Percentiles rank a stretch among this genome's conserved stretches.
phyloP scores from a whole-genome alignment of 371 early-diverging fungal genomes.

The Ordospora pajunii region DNA sequence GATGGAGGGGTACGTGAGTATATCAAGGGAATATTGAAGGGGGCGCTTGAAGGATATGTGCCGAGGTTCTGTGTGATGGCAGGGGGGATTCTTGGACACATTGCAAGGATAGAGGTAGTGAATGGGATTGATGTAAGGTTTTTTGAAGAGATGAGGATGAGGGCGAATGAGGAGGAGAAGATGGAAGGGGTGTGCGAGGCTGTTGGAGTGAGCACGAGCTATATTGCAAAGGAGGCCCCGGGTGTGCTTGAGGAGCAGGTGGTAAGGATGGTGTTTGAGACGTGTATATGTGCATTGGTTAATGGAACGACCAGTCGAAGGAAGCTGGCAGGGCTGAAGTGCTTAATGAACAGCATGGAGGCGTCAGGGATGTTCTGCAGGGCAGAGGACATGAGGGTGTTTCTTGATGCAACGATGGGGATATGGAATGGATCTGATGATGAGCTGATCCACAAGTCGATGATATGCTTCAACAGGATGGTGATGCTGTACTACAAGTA shows the following conservation, averaged over 20 bases:
- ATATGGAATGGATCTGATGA: slow-evolving; percentile 13
- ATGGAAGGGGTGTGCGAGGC: slow-evolving; percentile 22
- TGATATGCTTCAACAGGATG: slow-evolving; percentile 46
- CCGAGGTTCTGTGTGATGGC: neutral
- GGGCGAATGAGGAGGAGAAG: neutral
- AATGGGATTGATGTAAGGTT: neutral
- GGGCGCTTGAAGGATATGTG: neutral
- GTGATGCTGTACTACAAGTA: slow-evolving; percentile 36
- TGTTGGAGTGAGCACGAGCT: slow-evolving; percentile 4
- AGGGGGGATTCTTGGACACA: slow-evolving; percentile 15
- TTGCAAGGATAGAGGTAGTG: slow-evolving; percentile 44
- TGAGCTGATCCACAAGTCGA: slow-evolving; percentile 24
- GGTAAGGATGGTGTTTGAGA: slow-evolving; percentile 5
- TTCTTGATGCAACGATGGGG: slow-evolving; percentile 31
- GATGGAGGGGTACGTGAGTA: neutral
- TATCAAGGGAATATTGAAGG: neutral
- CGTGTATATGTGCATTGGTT: slow-evolving; percentile 7
- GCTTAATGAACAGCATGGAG: slow-evolving; percentile 22
- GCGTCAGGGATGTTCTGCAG: slow-evolving; percentile 9
- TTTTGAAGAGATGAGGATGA: slow-evolving; percentile 14
- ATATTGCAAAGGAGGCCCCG: slow-evolving; percentile 8
- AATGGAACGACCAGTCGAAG: neutral
- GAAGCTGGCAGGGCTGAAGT: slow-evolving; percentile 12
- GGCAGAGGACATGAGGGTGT: slow-evolving; percentile 15
- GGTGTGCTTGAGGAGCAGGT: slow-evolving; percentile 10